Base-by-base conservation (phyloP, 768 basidiomycete species). In the Russula sp. region DNA sequence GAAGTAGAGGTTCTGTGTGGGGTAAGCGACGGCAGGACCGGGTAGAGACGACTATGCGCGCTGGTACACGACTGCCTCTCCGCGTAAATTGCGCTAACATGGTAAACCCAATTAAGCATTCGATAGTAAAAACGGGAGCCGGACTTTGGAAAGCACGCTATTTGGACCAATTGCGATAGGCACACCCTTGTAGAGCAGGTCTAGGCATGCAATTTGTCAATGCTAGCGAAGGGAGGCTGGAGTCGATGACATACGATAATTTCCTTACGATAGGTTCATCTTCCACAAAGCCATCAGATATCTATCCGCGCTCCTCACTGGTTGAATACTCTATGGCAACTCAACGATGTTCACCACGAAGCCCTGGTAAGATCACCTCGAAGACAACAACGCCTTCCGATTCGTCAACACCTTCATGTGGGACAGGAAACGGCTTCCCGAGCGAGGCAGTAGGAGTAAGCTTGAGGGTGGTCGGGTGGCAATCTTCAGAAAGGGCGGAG, bases 341-440 rank as follows among this genome's bases (percentile, higher is more conserved):
- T 78, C 80, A 84, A 7, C 73, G 71, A 13, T 67, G 63, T 61
- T 63, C 44, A 59, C 64, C 37, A 5, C 44, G 69, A 35, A 44
- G 66, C 53, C 6, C 35, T 2, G 73, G 67, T 16, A 86, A 47
- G 48, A 78, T 73, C 9, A 79, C 80, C 69, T 88, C 84, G 68
- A 82, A 89, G 31, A 85, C 73, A 4, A 85, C 85, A 1, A 87
- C 76, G 0, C 88, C 89, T 61, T 90, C 89, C 10, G 86, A 87
- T 70, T 92, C 88, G 57, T 89, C 87, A 0, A 81, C 71, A 0
- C 89, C 89, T 72, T 87, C 84, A 16, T 82, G 73, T 14, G 88
- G 86, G 0, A 82, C 74, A 6, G 89, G 90, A 67, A 91, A 91
- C 10, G 75, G 72, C 45, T 72, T 73, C 3, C 78, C 82, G 13